These are phyloP conservation scores for Penicillium turbatum DNA, from an alignment of 495 filamentous ascomycete species.

Conservation along the genomic window DNA sequence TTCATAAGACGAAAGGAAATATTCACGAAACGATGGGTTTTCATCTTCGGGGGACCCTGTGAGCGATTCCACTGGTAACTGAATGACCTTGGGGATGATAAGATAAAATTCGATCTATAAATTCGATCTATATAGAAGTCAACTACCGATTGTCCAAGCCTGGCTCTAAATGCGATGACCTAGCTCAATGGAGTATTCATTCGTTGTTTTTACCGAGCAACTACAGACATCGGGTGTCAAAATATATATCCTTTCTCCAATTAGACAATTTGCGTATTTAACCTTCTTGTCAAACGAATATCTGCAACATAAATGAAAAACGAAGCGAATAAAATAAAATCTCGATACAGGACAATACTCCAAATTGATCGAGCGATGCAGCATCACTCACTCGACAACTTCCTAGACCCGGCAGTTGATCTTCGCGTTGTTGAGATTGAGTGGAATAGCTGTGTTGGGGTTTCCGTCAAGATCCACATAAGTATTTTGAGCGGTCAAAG, in stretches of 20 bases:
- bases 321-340: no score
- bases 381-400: neutral
- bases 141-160: no score
- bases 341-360: no score
- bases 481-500: conserved; percentile 18
- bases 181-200: no score
- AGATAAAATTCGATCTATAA: neutral
- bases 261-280: no score
- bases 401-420: conserved; percentile 33
- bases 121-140: neutral
- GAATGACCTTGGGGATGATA: neutral
- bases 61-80: neutral
- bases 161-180: no score
- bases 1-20: neutral
- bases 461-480: conserved; percentile 24
- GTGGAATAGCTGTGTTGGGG: conserved; percentile 9
- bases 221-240: no score
- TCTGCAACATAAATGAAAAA: no score
- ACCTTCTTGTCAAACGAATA: no score
- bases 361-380: neutral
- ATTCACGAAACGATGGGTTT: neutral
- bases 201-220: no score
- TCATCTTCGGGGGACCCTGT: neutral
- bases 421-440: conserved; percentile 13
- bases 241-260: no score